phyloP scores from a whole-genome alignment of 1,284 basidiomycete species.

The Albatrellus sp. region DNA sequence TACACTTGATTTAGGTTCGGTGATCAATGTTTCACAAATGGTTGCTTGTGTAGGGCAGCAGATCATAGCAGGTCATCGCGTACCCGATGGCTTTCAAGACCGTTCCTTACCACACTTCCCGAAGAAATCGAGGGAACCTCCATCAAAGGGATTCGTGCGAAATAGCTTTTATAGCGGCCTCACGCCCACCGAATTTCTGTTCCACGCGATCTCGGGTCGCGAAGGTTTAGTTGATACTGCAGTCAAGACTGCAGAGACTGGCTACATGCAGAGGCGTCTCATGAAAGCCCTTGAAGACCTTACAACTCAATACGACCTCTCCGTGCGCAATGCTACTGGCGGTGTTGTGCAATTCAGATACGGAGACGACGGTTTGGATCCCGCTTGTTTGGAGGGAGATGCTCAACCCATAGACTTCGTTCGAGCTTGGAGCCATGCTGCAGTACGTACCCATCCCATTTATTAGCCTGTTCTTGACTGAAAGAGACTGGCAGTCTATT shows the following conservation, averaged over 20 bases:
- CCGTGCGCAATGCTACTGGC: constrained; percentile 92
- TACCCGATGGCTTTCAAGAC: constrained; percentile 98
- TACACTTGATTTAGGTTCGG: constrained; percentile 56
- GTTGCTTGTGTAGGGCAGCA: constrained; percentile 99
- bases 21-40: constrained; percentile 99
- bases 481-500: constrained; percentile 36
- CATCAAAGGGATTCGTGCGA: constrained; percentile 95
- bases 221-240: constrained; percentile 99
- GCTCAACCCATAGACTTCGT: constrained; percentile 86
- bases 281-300: constrained; percentile 99
- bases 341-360: constrained; percentile 98
- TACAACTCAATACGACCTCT: constrained; percentile 92
- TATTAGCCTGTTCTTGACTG: not conserved
- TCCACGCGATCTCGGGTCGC: constrained; percentile 98
- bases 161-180: constrained; percentile 96
- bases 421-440: constrained; percentile 82
- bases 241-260: constrained; percentile 99
- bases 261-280: constrained; percentile 97
- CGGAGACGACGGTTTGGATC: constrained; percentile 96
- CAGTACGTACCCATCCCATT: constrained; percentile 35
- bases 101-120: constrained; percentile 97
- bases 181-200: constrained; percentile 93
- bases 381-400: constrained; percentile 91
- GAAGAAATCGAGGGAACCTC: constrained; percentile 95
- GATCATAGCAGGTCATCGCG: constrained; percentile 96